Base-by-base conservation (phyloP, 2,329 filamentous ascomycete genomes). In the Sporothrix globosa region DNA sequence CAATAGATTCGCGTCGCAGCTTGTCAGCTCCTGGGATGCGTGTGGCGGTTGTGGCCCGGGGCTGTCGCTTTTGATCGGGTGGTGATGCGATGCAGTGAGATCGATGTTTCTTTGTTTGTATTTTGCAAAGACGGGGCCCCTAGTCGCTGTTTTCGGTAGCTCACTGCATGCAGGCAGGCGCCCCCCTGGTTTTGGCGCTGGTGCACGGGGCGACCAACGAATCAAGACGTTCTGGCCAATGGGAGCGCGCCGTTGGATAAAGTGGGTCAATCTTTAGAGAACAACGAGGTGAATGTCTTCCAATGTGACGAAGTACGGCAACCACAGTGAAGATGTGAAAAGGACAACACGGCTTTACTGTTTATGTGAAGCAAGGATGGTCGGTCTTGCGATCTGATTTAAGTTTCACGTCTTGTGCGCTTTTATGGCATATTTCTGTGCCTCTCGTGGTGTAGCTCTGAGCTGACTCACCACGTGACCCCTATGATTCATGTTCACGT, bases 131-230 rank as follows among this genome's bases (percentile, higher is more conserved):
- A 52, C 53, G 58, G 39, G 39, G 44, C 19, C 50, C 61, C 1
- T 63, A 44, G 58, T 67, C 68, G 67, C 72, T 73, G 68, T 69
- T 73, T 73, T 69, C 66, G 46, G 70, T 60, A 73, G 70, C 70
- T 70, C 61, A 21, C 24, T 52, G 60, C 34, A 61, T 44, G 65
- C 21, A 53, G 53, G 56, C 30, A 63, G 65, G 56, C 69, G 63
- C 63, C 63, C 7, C 54, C 54, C 30, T 58, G 30, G 24, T 21
- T 61, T 41, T 61, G 41, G 60, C 60, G 21, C 46, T 68, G 61
- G 69, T 69, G 44, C 41, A 63, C 65, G 48, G 56, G 63, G 67
- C 41, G 69, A 69, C 69, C 58, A 58, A 24, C 11, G 39, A 63
- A 14, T 17, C 11, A 24, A 58, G 14, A 19, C 48, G 24, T 6